phyloP scores from a whole-genome alignment of 345 rosid species.

The Eucalyptus marginata region DNA sequence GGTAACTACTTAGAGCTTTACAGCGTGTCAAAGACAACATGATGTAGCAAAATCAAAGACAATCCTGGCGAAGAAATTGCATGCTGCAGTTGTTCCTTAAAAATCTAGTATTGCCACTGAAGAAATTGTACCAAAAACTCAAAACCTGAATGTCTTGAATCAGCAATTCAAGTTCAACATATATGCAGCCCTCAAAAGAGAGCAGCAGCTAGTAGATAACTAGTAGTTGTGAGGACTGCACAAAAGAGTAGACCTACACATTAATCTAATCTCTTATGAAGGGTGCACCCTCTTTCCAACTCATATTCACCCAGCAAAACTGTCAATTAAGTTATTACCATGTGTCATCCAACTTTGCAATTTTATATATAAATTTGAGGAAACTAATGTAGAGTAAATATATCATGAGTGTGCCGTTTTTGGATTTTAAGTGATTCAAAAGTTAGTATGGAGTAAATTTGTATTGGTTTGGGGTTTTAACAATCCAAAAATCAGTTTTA shows the following conservation, averaged over 20 bases:
- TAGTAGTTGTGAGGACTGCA: not conserved
- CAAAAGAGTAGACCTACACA: not conserved
- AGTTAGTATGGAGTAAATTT: too few relatives aligned
- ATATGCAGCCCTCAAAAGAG: not conserved
- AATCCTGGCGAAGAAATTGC: not conserved
- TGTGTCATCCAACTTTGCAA: too few relatives aligned
- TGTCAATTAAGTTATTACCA: too few relatives aligned
- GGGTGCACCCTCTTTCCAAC: not conserved
- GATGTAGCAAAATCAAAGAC: not conserved
- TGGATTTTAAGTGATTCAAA: not conserved
- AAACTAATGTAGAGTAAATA: too few relatives aligned
- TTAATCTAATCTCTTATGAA: not conserved
- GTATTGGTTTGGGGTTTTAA: too few relatives aligned
- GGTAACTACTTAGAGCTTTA: not conserved
- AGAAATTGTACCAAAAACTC: not conserved
- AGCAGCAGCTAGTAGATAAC: not conserved
- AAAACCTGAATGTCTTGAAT: not conserved
- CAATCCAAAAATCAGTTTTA: too few relatives aligned
- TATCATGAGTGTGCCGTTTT: fast-evolving
- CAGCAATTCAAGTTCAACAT: not conserved
- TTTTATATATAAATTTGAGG: not conserved
- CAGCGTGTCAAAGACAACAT: not conserved
- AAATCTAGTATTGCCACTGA: not conserved
- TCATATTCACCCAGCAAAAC: not conserved
- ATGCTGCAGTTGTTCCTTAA: not conserved